Percentiles rank a stretch among this genome's conserved stretches.
These are phyloP conservation scores for Canariomyces notabilis DNA, from an alignment of 2,329 filamentous ascomycete genomes.

Conservation along the genomic window DNA sequence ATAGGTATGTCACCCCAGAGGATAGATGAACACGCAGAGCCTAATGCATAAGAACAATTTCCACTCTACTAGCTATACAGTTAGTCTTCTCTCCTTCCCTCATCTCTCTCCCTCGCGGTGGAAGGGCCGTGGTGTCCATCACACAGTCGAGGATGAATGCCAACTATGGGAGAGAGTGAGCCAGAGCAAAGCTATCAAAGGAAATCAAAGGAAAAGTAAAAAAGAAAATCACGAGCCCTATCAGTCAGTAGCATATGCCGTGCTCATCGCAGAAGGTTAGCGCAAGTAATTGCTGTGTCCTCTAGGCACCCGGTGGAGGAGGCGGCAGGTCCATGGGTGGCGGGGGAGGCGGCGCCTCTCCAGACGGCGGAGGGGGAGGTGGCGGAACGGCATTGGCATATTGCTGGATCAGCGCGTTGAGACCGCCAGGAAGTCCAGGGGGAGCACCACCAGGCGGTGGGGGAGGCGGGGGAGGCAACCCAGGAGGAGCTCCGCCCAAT, in stretches of 20 bases:
- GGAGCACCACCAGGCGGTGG: conserved; percentile 37
- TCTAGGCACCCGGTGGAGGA: conserved; percentile 30
- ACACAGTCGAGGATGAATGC: not conserved
- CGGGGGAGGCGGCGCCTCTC: conserved; percentile 33
- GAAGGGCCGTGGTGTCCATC: too few species aligned
- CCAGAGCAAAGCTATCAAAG: conserved; percentile 10
- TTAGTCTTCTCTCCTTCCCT: conserved; percentile 16
- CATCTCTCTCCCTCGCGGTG: conserved; percentile 6
- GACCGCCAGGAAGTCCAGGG: conserved; percentile 50
- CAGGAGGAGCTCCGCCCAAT: conserved; percentile 38
- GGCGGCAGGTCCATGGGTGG: conserved; percentile 35
- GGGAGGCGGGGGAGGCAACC: conserved; percentile 27
- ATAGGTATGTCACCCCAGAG: not conserved
- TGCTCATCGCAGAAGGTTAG: conserved; percentile 9
- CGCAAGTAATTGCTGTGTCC: conserved; percentile 24
- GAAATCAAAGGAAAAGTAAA: conserved; percentile 8
- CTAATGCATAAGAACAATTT: conserved; percentile 4
- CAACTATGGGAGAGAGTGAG: conserved; percentile 12
- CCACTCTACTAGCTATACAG: conserved; percentile 17
- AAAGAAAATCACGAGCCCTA: too few species aligned
- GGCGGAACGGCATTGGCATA: conserved; percentile 36
- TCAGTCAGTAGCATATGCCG: conserved; percentile 24
- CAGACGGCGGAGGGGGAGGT: conserved; percentile 31
- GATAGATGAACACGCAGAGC: not conserved
- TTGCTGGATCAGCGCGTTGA: conserved; percentile 63